Evolutionary conservation across 805 yeast genomes (phyloP), one percentile per base, ranked within the genome.

Genomic region (Candida coquimbonensis): DNA sequence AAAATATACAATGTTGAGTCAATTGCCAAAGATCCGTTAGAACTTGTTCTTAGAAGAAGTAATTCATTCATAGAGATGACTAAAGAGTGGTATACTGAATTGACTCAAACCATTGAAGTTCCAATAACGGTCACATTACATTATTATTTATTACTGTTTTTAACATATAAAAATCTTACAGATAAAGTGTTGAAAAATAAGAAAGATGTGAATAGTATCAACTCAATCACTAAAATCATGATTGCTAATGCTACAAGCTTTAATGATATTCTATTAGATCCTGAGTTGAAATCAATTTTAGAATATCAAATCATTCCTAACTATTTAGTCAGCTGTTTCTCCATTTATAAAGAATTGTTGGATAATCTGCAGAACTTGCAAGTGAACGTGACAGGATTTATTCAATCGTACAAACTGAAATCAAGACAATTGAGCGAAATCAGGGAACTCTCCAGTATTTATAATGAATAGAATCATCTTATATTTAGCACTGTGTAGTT

Each of bases 281-380:
- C 38, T 6, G 34, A 31, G 16, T 38, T 47, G 12, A 32, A 34
- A 21, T 34, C 46, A 4, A 43, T 43, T 21, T 41, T 47, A 12
- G 42, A 47, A 36, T 33, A 34, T n/a, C 47, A 47, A 33, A 29
- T 43, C 26, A 25, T 47, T 13, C 49, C 49, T 8, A 47, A 19
- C 13, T 45, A 45, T 25, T 33, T 45, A 17, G 31, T 36, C 9
- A 44, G 41, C 9, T 45, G 48, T 14, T 47, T 47, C 34, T 33
- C 39, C 7, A 47, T 43, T 13, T 47, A 47, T 12, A 37, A 40
- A 34, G 38, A 33, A 8, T 44, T 47, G 12, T 24, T 47, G 33
- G 38, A 43, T 25, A 36, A 43, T 3, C 38, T 47, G 3, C 21
- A 42, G 3, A 40, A 38, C 19, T n/a, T 45, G 29, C 33, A 42